Conservation (phyloP, 257 asterid species). For the Solanum tacnaense region DNA sequence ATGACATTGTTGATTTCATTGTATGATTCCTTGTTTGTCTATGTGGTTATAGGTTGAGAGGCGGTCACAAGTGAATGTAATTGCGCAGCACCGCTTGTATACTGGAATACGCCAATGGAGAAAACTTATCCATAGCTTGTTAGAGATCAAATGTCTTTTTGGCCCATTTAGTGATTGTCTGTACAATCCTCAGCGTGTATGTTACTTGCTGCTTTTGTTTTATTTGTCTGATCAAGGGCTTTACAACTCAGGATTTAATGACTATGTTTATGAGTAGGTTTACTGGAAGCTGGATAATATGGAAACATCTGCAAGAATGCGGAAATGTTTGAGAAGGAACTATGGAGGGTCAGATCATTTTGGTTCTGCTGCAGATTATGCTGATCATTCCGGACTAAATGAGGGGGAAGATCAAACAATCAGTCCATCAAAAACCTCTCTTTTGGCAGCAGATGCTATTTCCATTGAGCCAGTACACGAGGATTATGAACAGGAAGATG, state of each 20-base stretch:
- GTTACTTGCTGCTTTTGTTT: slow-evolving; percentile 15
- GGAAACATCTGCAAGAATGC: slow-evolving; percentile 96
- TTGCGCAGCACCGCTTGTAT: slow-evolving; percentile 61
- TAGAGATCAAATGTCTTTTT: slow-evolving; percentile 79
- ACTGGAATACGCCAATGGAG: slow-evolving; percentile 97
- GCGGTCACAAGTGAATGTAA: slow-evolving; percentile 71
- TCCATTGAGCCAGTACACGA: slow-evolving; percentile 54
- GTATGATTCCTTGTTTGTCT: not conserved
- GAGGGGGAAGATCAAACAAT: slow-evolving; percentile 36
- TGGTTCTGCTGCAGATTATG: slow-evolving; percentile 94
- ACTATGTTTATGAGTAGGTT: slow-evolving; percentile 38
- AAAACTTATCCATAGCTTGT: slow-evolving; percentile 82
- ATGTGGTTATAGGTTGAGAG: slow-evolving; percentile 73
- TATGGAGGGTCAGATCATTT: slow-evolving; percentile 80
- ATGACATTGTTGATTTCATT: not conserved
- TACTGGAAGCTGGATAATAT: slow-evolving; percentile 88
- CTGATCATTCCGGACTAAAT: slow-evolving; percentile 41
- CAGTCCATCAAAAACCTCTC: slow-evolving; percentile 79
- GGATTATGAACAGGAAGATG: slow-evolving; percentile 72
- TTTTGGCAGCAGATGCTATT: slow-evolving; percentile 83
- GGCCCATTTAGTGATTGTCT: slow-evolving; percentile 67
- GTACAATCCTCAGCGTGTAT: slow-evolving; percentile 65
- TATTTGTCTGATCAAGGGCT: slow-evolving; percentile 10
- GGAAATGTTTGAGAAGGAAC: slow-evolving; percentile 76
- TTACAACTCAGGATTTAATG: slow-evolving; percentile 6